Evolutionary conservation across 1,139 yeast species (phyloP), one percentile per base, ranked within the genome.

Genomic region (Petasospora rhodanensis): DNA sequence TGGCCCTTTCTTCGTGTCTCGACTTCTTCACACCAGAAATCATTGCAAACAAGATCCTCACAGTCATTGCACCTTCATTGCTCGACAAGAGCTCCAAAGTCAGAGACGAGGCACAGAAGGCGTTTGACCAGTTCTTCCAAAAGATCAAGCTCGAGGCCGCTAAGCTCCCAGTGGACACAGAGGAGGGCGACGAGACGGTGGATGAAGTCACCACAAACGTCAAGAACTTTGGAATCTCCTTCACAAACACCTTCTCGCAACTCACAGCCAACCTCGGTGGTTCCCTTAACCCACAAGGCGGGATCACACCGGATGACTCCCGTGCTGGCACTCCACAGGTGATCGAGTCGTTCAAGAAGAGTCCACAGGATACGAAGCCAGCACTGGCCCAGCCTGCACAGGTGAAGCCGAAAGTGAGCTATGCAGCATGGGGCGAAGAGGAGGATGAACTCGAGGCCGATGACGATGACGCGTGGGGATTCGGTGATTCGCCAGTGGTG

Each of bases 51-150:
- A 84, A 81, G 52, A 73, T 89, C n/a, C 59, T 91, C 40, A 93
- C 95, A 0, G 86, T 87, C 6, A 70, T 91, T 40, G 89, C 95
- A 0, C 85, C 93, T 1, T 76, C 91, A 1, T 64, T 91, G 39
- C 70, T 91, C 58, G 98, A 91, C 54, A 70, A 66, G 36, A 79
- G 80, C 37, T 68, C 75, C 1, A 70, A 73, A 35, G 91, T 89
- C 2, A 66, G 97, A 36, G 57, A 58, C 1, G 85, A 81, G 49
- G 95, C 96, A 0, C 75, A 74, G 43, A 59, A 67, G 31, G 68
- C 86, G 1, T 79, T 87, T 51, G 76, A 77, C 23, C 44, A 71
- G 21, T 84, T 81, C 51, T 68, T 86, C 54, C 64, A 66, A 13
- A 74, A 78, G 38, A 80, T 86, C 24, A 79, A 77, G 43, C 58